Evolutionary conservation across 306 rosid genomes (phyloP).

Genomic region (Castanea crenata): DNA sequence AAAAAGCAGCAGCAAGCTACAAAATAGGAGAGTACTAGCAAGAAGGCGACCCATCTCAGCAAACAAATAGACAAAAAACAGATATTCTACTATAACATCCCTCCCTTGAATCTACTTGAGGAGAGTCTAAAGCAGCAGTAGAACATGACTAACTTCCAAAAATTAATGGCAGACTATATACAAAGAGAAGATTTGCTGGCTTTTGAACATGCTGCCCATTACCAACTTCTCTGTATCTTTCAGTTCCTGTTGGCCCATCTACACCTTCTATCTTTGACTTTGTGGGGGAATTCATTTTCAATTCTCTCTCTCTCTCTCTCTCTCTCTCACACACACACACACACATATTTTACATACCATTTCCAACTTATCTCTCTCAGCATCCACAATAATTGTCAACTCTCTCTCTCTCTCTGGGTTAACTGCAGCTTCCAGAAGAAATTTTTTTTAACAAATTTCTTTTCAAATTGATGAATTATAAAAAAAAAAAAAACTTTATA

Average conservation of each 20-base stretch:
- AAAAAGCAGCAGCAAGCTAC: constrained; percentile 52
- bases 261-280: constrained; percentile 3
- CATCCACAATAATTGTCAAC: constrained; percentile 19
- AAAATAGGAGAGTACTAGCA: constrained; percentile 42
- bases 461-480: constrained; percentile 14
- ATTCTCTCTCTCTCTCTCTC: constrained; percentile 8
- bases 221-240: constrained; percentile 17
- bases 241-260: constrained; percentile 5
- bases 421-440: constrained; percentile 14
- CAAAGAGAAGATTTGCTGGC: constrained; percentile 1
- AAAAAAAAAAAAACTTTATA: background rate
- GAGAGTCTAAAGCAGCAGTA: constrained; percentile 8
- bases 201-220: constrained; percentile 20
- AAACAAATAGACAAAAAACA: constrained; percentile 11
- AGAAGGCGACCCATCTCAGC: constrained; percentile 52
- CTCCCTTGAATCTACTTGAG: constrained; percentile 24
- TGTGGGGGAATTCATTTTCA: background rate
- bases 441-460: background rate
- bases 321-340: background rate
- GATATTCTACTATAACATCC: constrained; percentile 19
- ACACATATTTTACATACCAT: background rate
- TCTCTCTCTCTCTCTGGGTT: background rate
- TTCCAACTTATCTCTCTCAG: constrained; percentile 19
- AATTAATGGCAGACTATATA: background rate
- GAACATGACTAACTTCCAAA: constrained; percentile 10